These are phyloP conservation scores for Venturia pyrina DNA, from an alignment of 2,329 filamentous ascomycete genomes.

Conservation along the genomic window DNA sequence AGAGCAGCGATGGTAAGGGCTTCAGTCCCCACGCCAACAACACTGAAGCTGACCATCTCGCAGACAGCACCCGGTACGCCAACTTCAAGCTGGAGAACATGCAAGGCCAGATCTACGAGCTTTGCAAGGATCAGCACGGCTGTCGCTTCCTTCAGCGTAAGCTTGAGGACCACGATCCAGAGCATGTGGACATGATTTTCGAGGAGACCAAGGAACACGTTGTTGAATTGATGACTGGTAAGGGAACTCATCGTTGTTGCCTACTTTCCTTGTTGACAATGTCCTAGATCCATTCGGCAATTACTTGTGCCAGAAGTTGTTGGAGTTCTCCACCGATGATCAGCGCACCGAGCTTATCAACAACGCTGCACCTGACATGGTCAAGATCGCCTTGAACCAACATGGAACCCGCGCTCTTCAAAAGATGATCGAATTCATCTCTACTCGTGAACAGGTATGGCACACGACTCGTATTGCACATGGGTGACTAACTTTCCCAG, in stretches of 20 bases:
- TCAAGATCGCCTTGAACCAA: conserved; percentile 90
- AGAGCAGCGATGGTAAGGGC: conserved; percentile 55
- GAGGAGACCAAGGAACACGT: conserved; percentile 88
- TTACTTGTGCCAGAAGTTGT: conserved; percentile 96
- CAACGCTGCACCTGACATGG: conserved; percentile 79
- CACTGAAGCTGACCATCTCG: conserved; percentile 13
- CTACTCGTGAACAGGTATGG: conserved; percentile 60
- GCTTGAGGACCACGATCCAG: conserved; percentile 76
- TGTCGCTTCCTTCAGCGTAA: conserved; percentile 97
- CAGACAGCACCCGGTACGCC: conserved; percentile 60
- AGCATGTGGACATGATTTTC: conserved; percentile 88
- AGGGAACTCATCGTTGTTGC: conserved; percentile 15
- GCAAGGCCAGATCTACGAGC: conserved; percentile 70
- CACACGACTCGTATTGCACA: not conserved
- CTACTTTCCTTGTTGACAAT: conserved; percentile 17
- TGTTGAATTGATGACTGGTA: conserved; percentile 86
- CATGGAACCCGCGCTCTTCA: conserved; percentile 93
- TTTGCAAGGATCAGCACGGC: conserved; percentile 97
- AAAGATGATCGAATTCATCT: conserved; percentile 99
- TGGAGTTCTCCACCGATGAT: conserved; percentile 90
- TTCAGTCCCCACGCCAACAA: conserved; percentile 13
- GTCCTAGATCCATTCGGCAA: conserved; percentile 83
- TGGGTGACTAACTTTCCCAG: conserved; percentile 20
- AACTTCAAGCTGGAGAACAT: conserved; percentile 75
- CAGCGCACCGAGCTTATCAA: conserved; percentile 89